Percentiles rank a stretch among this genome's conserved stretches.
phyloP scores from a whole-genome alignment of 2,329 filamentous ascomycete genomes.

The Ceratocystis ficicola region DNA sequence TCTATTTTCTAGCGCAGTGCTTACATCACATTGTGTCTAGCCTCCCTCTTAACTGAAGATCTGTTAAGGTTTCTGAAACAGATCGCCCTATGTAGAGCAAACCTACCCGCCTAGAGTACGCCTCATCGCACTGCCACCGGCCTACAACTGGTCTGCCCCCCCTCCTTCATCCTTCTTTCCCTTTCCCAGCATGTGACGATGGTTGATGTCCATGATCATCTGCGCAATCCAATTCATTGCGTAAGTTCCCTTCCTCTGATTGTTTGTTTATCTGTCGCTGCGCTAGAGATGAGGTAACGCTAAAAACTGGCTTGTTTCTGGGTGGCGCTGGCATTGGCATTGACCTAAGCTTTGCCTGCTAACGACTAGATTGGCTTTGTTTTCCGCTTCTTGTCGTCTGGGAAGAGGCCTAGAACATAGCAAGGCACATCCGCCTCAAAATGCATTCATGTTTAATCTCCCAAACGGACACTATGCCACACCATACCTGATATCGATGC shows the following conservation, averaged over 20 bases:
- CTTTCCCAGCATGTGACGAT: background rate
- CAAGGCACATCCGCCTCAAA: too few species aligned
- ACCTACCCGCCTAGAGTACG: too few species aligned
- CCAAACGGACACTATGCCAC: too few species aligned
- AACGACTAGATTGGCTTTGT: background rate
- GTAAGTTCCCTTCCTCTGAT: background rate
- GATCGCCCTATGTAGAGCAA: background rate
- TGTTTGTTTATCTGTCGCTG: background rate
- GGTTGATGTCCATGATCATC: background rate
- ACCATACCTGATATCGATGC: too few species aligned
- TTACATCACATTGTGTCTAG: background rate
- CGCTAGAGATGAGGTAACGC: background rate
- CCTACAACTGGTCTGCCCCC: too few species aligned
- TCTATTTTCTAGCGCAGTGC: background rate
- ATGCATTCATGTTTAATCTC: too few species aligned
- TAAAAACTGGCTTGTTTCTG: background rate
- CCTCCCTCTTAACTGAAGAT: background rate
- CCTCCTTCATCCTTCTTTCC: background rate
- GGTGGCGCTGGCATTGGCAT: background rate
- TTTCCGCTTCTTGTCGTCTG: background rate
- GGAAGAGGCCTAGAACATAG: background rate
- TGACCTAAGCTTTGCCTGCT: background rate
- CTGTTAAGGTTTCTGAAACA: conserved; percentile 3
- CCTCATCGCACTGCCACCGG: too few species aligned
- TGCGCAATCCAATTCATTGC: background rate